Evolutionary conservation across 208 protist genomes (phyloP), one percentile per base, ranked within the genome.

Genomic region (Crithidia sp.): DNA sequence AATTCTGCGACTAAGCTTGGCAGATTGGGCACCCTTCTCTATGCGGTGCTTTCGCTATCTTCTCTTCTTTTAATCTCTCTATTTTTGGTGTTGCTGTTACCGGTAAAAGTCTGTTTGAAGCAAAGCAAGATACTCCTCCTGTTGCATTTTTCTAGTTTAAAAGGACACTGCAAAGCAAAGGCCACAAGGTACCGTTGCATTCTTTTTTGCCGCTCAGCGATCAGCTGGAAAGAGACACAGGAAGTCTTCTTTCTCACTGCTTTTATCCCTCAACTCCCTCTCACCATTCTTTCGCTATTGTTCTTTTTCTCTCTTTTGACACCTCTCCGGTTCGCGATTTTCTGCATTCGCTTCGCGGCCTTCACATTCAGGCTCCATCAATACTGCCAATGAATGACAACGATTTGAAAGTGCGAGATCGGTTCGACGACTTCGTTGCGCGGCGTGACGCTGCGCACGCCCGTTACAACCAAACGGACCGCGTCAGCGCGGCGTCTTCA

Each of bases 381-480:
- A 4, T 14, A 50, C 41, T 47, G 66, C 47, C 57, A 36, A 54
- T 56, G 67, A 58, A 54, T 17, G 44, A 19, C 19, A 64, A n/a
- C 14, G 53, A 40, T 4, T 49, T 67, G 2, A 79, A 74, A 59
- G 66, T 87, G 16, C 50, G 82, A 28, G 68, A 77, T 54, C 78
- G 83, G 12, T 76, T 60, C 16, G 61, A 47, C 8, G 83, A 84
- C 47, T 87, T 87, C 47, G 54, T 53, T 14, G 74, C 52, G 37
- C 43, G 54, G 67, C 74, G 74, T 7, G 50, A 59, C 13, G 61
- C 60, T 52, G 60, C 49, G 43, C 54, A 67, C 37, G 44, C 65
- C 4, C 45, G 17, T 7, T 65, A 57, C 10, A 45, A 44, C 4
- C 28, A 43, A 5, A 28, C 67, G 5, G 19, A 10, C 7, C 43